Conservation (phyloP, 139 green algal genomes). For the Ostreobium quekettii region DNA sequence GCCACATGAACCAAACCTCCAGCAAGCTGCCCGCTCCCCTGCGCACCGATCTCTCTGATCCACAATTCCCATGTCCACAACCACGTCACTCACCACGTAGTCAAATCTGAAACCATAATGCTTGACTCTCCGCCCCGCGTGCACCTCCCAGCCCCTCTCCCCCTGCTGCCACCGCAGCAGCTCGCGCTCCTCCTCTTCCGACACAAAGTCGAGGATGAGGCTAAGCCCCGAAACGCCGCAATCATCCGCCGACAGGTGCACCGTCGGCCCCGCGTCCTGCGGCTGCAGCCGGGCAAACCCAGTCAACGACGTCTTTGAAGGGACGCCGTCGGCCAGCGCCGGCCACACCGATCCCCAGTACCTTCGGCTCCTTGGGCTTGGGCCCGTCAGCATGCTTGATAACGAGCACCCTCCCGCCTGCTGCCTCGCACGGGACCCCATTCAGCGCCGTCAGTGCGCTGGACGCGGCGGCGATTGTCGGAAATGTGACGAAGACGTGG, state of each 20-base stretch:
- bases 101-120: slow-evolving; percentile 16
- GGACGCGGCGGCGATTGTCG: slow-evolving; percentile 13
- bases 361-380: slow-evolving; percentile 21
- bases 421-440: slow-evolving; percentile 8
- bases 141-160: slow-evolving; percentile 6
- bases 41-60: no score
- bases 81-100: slow-evolving; percentile 1
- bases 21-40: no score
- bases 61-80: background rate
- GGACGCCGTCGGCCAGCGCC: background rate
- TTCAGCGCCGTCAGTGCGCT: slow-evolving; percentile 23
- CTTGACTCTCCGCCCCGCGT: slow-evolving; percentile 1
- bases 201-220: slow-evolving; percentile 2
- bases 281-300: background rate
- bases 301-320: background rate
- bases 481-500: slow-evolving; percentile 32
- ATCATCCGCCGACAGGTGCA: slow-evolving; percentile 14
- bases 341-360: background rate
- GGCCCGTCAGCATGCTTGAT: slow-evolving; percentile 38
- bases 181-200: slow-evolving; percentile 7
- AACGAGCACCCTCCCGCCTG: slow-evolving; percentile 22
- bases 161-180: slow-evolving; percentile 1
- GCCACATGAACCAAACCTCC: no score
- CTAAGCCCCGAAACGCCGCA: slow-evolving; percentile 7
- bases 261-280: background rate